These are phyloP conservation scores for Neurospora sp. DNA, from an alignment of 495 filamentous ascomycete species.

Conservation along the genomic window DNA sequence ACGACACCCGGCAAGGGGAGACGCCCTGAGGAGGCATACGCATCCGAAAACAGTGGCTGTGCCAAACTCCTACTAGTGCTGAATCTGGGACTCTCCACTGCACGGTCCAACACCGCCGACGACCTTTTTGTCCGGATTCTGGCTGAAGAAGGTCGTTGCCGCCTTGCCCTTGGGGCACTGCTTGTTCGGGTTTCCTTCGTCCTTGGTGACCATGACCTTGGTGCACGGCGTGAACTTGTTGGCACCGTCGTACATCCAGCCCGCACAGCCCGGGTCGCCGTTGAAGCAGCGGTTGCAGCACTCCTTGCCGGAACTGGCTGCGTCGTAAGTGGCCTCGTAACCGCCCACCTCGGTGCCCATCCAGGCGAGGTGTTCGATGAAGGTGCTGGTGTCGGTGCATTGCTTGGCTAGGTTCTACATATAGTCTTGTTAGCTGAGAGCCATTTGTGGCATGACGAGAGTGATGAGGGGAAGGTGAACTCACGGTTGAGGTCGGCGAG, in stretches of 20 bases:
- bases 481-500: conserved; percentile 5
- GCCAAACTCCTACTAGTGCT: neutral
- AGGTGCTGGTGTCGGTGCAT: conserved; percentile 11
- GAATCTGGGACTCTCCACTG: neutral
- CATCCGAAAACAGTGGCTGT: neutral
- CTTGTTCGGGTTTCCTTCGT: neutral
- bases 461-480: neutral
- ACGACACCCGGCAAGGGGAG: neutral
- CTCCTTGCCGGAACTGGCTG: conserved; percentile 2
- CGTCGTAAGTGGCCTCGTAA: conserved; percentile 1
- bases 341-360: conserved; percentile 1
- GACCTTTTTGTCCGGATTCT: neutral
- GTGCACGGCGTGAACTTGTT: conserved; percentile 16
- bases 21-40: neutral
- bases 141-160: neutral
- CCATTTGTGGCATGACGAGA: neutral
- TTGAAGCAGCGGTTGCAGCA: conserved; percentile 15
- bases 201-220: conserved; percentile 2
- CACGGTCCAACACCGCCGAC: neutral
- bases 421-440: neutral
- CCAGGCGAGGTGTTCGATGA: conserved; percentile 9
- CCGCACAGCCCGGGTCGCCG: conserved; percentile 9
- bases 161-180: conserved; percentile 12
- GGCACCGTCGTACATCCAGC: conserved; percentile 12
- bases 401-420: neutral